These are phyloP conservation scores for Furcasterigmium sp. DNA, from an alignment of 2,329 filamentous ascomycete genomes.

Conservation along the genomic window DNA sequence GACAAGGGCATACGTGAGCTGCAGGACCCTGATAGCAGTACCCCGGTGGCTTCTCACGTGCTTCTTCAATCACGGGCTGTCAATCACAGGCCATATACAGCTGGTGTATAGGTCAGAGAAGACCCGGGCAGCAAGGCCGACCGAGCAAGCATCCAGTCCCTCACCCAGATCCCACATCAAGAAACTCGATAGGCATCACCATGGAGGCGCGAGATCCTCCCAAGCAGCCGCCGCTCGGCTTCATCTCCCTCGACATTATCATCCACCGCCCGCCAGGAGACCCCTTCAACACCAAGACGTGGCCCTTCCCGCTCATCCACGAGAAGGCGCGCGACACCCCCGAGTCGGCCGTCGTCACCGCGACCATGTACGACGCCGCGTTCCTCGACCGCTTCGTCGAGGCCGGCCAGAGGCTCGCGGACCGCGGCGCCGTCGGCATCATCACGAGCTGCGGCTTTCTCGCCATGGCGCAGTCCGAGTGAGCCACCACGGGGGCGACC, in stretches of 20 bases:
- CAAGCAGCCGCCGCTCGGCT: constrained; percentile 21
- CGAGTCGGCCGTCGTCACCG: constrained; percentile 22
- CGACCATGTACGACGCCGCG: constrained; percentile 20
- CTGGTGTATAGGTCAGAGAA: too few species aligned
- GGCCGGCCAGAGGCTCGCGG: constrained; percentile 23
- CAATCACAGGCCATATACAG: too few species aligned
- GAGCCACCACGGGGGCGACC: constrained; percentile 5
- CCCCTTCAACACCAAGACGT: constrained; percentile 26
- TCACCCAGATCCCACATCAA: too few species aligned
- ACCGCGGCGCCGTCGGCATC: constrained; percentile 26
- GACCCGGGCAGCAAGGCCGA: too few species aligned
- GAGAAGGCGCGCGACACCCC: constrained; percentile 23
- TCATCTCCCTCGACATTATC: constrained; percentile 27
- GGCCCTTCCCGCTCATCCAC: constrained; percentile 29
- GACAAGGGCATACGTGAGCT: too few species aligned
- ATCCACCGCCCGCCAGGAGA: constrained; percentile 29
- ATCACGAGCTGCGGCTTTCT: constrained; percentile 34
- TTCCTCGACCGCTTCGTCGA: constrained; percentile 28
- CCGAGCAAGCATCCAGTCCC: too few species aligned
- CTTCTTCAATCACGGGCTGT: too few species aligned
- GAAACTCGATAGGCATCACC: too few species aligned
- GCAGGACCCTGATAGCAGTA: too few species aligned
- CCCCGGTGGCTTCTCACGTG: too few species aligned
- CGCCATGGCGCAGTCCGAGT: constrained; percentile 27
- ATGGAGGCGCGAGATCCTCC: too few species aligned